These are phyloP conservation scores for Emiliania huxleyi DNA, from an alignment of 78 protist species.

Conservation along the genomic window DNA sequence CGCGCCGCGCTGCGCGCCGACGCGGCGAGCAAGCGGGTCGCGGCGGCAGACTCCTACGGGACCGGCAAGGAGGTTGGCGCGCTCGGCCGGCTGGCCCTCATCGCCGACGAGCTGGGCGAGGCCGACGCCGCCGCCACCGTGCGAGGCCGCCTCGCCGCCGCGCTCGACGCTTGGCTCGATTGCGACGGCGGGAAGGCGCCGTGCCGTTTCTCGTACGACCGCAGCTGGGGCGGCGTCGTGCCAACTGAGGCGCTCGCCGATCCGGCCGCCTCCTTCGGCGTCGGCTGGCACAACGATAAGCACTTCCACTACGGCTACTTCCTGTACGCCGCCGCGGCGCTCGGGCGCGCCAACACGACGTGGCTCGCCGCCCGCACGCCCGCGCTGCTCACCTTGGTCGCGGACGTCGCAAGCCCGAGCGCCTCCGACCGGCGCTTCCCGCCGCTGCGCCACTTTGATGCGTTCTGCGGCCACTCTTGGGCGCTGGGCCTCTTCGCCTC, in stretches of 20 bases:
- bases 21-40: too few relatives aligned
- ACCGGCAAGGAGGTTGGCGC: too few relatives aligned
- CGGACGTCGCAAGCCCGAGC: conserved; percentile 50
- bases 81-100: too few relatives aligned
- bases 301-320: conserved; percentile 50
- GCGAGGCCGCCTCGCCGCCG: background rate
- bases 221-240: background rate
- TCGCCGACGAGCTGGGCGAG: too few relatives aligned
- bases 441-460: background rate
- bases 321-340: conserved; percentile 33
- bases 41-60: too few relatives aligned
- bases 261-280: background rate
- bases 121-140: too few relatives aligned
- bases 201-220: background rate
- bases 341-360: background rate
- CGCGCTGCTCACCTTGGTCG: background rate
- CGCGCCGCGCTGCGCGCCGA: too few relatives aligned
- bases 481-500: too few relatives aligned
- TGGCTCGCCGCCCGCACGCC: background rate
- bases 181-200: background rate
- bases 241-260: background rate
- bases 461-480: too few relatives aligned
- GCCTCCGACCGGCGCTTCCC: conserved; percentile 30
- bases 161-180: background rate
- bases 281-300: conserved; percentile 41